Conservation (phyloP, 2,329 filamentous ascomycete genomes). For the Lachnellula willkommii region DNA sequence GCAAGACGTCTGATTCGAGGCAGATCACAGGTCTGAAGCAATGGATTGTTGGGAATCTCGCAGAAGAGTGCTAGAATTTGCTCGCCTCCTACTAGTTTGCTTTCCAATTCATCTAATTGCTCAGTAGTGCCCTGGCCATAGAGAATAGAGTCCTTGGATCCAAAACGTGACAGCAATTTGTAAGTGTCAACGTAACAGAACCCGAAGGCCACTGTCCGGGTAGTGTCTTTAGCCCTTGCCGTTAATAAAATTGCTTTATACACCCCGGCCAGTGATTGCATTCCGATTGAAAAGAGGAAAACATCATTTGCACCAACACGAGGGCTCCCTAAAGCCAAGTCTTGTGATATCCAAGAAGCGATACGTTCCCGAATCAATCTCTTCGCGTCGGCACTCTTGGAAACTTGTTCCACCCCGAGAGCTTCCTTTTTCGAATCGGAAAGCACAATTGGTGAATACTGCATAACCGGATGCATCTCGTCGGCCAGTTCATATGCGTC, state of each 20-base stretch:
- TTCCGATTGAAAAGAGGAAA: neutral
- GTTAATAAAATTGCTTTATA: neutral
- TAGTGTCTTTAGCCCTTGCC: neutral
- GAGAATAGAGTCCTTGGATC: neutral
- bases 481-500: neutral
- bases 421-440: neutral
- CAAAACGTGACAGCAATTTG: neutral
- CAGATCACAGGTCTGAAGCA: slow-evolving; percentile 76
- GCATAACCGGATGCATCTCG: neutral
- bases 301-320: neutral
- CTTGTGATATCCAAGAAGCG: neutral
- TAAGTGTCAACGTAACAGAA: neutral
- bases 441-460: neutral
- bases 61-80: slow-evolving; percentile 76
- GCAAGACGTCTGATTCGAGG: slow-evolving; percentile 69
- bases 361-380: neutral
- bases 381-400: neutral
- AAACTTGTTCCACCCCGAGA: slow-evolving; percentile 49
- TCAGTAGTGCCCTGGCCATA: neutral
- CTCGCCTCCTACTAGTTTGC: slow-evolving; percentile 61
- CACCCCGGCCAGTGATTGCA: neutral
- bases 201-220: neutral
- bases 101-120: slow-evolving; percentile 67
- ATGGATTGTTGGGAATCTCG: slow-evolving; percentile 86
- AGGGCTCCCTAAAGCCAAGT: neutral